Evolutionary conservation across 495 filamentous ascomycete genomes (phyloP), one percentile per base, ranked within the genome.

Genomic region (Tuber brumale): DNA sequence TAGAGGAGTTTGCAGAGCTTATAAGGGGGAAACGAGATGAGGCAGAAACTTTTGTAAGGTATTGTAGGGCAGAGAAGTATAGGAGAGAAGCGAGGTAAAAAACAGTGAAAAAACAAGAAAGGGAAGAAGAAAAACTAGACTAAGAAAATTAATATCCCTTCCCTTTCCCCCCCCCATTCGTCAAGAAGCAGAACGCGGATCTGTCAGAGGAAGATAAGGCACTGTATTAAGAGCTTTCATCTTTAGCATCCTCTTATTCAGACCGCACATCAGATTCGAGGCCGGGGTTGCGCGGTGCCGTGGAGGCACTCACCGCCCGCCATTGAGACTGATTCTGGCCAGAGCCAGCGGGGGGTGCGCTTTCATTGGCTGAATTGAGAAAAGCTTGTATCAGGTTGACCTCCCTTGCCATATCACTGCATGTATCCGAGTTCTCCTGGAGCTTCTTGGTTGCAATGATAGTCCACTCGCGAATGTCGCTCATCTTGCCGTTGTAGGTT

Each of bases 381-480:
- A 48, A 79, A 2, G 16, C 27, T 51, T 43, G 57, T 27, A 80
- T 73, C 3, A 70, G 43, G 31, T 69, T 75, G 39, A 80, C 72
- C 27, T 80, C 77, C 18, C 75, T 69, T 66, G 46, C 66, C 41
- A 75, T 61, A 44, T 21, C 27, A 61, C 61, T 44, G 19, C 51
- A 76, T 14, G 37, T 70, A 44, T 72, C 72, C 43, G 76, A 70
- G 44, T 79, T 71, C 18, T 72, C 69, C 8, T 70, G 72, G 6
- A 80, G 51, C 8, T 77, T 77, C 31, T 79, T 39, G 12, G 78
- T 71, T 51, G 77, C 77, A 69, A 77, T 76, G 44, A 71, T 51
- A 2, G 78, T 80, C 78, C 78, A 80, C 18, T 80, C 76, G 43
- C 79, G 78, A 31, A 80, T 80, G 35, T 80, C 78, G 19, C n/a